phyloP scores from a whole-genome alignment of 2,329 filamentous ascomycete species.

The Dothideomycetes sp. region DNA sequence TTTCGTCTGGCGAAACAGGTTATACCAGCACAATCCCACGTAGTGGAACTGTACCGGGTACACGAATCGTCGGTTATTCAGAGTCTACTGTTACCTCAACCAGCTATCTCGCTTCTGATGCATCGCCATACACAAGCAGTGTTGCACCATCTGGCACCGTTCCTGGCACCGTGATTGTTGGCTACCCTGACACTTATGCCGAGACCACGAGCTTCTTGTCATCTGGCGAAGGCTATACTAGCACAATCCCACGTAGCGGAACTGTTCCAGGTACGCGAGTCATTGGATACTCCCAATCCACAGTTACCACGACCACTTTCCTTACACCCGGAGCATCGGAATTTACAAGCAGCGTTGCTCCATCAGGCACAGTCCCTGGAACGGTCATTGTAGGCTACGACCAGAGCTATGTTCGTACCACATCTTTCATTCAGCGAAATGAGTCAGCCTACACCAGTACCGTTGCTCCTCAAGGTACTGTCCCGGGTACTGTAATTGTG shows the following conservation, averaged over 20 bases:
- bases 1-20: background rate
- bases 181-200: background rate
- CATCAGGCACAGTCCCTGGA: background rate
- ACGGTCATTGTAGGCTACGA: background rate
- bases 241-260: background rate
- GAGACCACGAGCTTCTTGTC: background rate
- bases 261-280: background rate
- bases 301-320: background rate
- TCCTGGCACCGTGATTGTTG: background rate
- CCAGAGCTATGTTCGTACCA: background rate
- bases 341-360: background rate
- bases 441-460: background rate
- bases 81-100: background rate
- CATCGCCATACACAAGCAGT: slow-evolving; percentile 1
- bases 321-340: background rate
- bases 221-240: background rate
- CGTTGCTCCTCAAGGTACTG: background rate
- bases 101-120: background rate
- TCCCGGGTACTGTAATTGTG: background rate
- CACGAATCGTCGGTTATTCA: background rate
- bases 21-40: background rate
- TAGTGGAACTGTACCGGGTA: background rate
- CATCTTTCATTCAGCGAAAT: background rate
- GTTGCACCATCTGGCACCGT: background rate
- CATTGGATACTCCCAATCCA: background rate